Evolutionary conservation across 129 eudicot genomes (phyloP).

Genomic region (Arctium minus): DNA sequence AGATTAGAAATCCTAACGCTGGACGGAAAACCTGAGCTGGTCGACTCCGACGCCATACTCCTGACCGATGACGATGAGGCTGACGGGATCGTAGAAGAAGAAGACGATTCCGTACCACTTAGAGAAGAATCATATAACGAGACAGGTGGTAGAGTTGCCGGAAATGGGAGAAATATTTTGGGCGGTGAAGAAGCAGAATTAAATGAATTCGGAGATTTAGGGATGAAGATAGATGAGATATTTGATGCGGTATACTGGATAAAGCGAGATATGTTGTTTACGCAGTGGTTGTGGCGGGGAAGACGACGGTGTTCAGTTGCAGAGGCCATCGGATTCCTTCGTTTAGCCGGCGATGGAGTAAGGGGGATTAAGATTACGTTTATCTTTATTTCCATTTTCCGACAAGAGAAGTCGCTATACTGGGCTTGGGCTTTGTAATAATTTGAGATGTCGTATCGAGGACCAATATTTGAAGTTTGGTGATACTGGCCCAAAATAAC

Average conservation of each 20-base stretch:
- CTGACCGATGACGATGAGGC: slow-evolving; percentile 31
- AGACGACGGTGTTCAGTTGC: slow-evolving; percentile 30
- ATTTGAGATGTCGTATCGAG: background rate
- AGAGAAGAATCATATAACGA: slow-evolving; percentile 35
- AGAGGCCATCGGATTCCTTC: slow-evolving; percentile 34
- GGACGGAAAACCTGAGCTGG: slow-evolving; percentile 59
- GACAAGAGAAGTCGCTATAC: background rate
- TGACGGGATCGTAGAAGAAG: slow-evolving; percentile 23
- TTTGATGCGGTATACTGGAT: slow-evolving; percentile 45
- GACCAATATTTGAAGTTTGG: background rate
- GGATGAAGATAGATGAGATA: slow-evolving; percentile 38
- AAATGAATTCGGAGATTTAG: slow-evolving; percentile 26
- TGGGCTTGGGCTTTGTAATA: background rate
- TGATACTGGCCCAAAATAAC: background rate
- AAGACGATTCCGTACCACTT: slow-evolving; percentile 11
- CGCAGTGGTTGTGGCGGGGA: slow-evolving; percentile 25
- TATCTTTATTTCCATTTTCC: background rate
- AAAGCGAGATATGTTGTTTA: slow-evolving; percentile 32
- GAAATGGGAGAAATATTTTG: slow-evolving; percentile 29
- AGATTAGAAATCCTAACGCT: slow-evolving; percentile 50
- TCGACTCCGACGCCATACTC: slow-evolving; percentile 32
- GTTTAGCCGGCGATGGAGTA: background rate
- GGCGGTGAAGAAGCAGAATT: slow-evolving; percentile 17
- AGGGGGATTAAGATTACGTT: slow-evolving; percentile 8
- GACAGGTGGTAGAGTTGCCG: slow-evolving; percentile 24